Base-by-base conservation (phyloP, 2,329 filamentous ascomycete species). In the Chaetomiaceae sp. region DNA sequence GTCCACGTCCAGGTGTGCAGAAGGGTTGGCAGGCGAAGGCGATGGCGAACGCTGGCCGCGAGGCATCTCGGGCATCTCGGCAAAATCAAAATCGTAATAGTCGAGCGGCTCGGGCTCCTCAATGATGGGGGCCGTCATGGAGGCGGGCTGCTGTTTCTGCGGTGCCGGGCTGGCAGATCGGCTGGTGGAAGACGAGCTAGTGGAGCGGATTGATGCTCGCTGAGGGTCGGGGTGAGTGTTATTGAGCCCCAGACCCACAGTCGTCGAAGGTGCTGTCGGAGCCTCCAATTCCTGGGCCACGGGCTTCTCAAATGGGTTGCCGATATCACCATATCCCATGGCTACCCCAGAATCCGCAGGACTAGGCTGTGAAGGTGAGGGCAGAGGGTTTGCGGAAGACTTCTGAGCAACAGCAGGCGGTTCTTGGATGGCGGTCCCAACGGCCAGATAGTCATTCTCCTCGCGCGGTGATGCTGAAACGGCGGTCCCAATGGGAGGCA, bases 81-180 rank as follows among this genome's bases (percentile, higher is more conserved):
- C 48, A 51, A 63, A 64, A 45, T 64, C 64, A 47, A 64, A 65
- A 27, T 62, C 65, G 30, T 63, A 62, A 21, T 63, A 62, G 16
- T 62, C 57, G 14, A 62, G 54, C 19, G 68, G 65, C 19, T 64
- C 53, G 16, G 68, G 65, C 19, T 65, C 62, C 27, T 65, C 62
- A 13, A 67, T 60, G 7, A 64, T 58, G 1, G 54, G 68, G 58
- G n/a, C 64, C 20, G 44, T 51, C 9, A 48, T 31, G 21, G 47
- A 47, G 31, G 51, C 13, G 19, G 31, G 21, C 33, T 56, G 53
- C 16, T 31, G 44, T 14, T 39, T 52, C 16, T 49, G 48, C 16
- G 48, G 44, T 10, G 42, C 30, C n/a, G 54, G 41, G 44, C 49
- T 58, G 1, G 44, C 13, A 2, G 54, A 17, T 14, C 41, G 40